Evolutionary conservation across 148 eudicot species (phyloP), one percentile per base, ranked within the genome.

Genomic region (Oxyria digyna): DNA sequence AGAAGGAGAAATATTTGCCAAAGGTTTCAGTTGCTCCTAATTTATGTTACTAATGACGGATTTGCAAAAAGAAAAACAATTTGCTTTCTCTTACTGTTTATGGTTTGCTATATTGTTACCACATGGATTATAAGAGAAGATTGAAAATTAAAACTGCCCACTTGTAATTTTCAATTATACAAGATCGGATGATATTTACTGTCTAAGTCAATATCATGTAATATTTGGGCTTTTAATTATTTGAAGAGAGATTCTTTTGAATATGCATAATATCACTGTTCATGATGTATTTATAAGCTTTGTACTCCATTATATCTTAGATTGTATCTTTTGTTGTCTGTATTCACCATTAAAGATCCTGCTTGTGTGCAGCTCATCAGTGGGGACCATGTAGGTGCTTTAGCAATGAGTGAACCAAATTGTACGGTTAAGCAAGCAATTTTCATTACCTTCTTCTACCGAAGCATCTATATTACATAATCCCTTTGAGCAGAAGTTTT

Each of bases 361-460:
- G 21, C 65, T 76, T 49, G 38, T 55, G 23, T 83, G 85, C 72
- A 94, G 99, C 87, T 94, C 64, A 88, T 94, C 85, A 94, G 88
- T 72, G 99, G 99, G 72, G 99, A 94, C 85, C 91, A 94, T 74
- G 85, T 94, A 10, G 99, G 99, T 80, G 99, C 99, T 72, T 85
- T 94, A 78, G 97, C 99, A 73, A 94, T 94, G 99, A 94, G 99
- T 80, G 99, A 94, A 84, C 99, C 99, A 68, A 91, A 91, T 79
- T 88, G 99, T 94, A 87, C 62, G 71, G 11, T 46, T 55, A 7
- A 74, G 10, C 67, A 59, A 59, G 20, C 68, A 32, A n/a, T 41
- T 6, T 27, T 71, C 27, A n/a, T 24, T 33, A 5, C 35, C 18
- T 4, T 17, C 52, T 46, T 0, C 18, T 4, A n/a, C 23, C 8